Base-by-base conservation (phyloP, 106 monocot species). In the Xerophyta viscosa region DNA sequence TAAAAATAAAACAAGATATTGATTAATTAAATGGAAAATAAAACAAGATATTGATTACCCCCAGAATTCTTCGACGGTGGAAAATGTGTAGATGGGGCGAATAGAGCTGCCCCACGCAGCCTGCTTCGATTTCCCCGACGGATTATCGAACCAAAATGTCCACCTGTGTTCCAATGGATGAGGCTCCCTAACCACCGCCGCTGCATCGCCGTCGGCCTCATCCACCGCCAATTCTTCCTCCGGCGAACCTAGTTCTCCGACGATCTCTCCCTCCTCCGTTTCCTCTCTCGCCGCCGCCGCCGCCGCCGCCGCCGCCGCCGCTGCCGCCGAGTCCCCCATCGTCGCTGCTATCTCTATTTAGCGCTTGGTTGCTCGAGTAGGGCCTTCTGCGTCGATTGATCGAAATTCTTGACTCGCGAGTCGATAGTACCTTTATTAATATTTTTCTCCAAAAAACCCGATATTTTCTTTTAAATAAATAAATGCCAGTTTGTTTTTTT, bases 71-170 rank as follows among this genome's bases (percentile, higher is more conserved):
- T 93, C 83, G 47, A 83, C 80, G 6, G 87, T 77, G 57, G 71
- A 29, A 57, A 93, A 87, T 36, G 92, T 93, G 70, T 80, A 63
- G 56, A 93, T 58, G 63, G 74, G 71, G 27, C 74, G 60, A 48
- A 81, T 80, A 50, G 83, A 72, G 66, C 72, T 87, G 1, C 92
- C 92, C 92, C 92, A 93, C 0, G 83, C 46, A n/a, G 54, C 48
- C 60, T 75, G 76, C 74, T 58, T 79, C 17, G 68, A 58, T 31
- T 83, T 87, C 12, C 37, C 60, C 0, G 83, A 66, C 18, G 79
- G 80, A 41, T 72, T 83, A 30, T 93, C 92, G 68, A 80, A 93
- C 92, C 87, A 93, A 56, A 93, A 75, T 48, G 92, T 87, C 92
- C 92, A 93, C 0, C 77, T 48, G 56, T 93, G 68, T 62, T 93